A percentile compares a stretch with the other conserved stretches of the same genome.
Evolutionary conservation across 179 eudicot genomes (phyloP).

Genomic region (Amaranthus tricolor): DNA sequence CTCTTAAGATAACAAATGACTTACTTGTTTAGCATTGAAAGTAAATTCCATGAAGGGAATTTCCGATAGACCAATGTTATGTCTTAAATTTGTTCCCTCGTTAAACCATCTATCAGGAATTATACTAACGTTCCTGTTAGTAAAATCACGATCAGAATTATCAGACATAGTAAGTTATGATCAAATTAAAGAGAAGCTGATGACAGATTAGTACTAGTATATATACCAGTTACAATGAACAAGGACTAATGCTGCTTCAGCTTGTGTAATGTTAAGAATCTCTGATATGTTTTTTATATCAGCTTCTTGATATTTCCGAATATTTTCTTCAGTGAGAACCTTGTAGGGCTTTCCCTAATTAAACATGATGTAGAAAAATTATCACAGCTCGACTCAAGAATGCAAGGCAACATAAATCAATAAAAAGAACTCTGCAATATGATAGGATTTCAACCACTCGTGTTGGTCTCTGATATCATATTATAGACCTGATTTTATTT

Average conservation of each 20-base stretch:
- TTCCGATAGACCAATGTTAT: slow-evolving; percentile 7
- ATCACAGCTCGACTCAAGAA: neutral
- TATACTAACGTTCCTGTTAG: neutral
- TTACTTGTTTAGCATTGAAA: slow-evolving; percentile 6
- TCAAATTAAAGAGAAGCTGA: neutral
- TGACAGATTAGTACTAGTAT: neutral
- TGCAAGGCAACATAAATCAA: neutral
- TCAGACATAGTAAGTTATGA: neutral
- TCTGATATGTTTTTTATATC: neutral
- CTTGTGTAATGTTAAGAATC: slow-evolving; percentile 1
- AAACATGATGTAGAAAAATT: neutral
- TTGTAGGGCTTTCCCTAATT: slow-evolving; percentile 6
- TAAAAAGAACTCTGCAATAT: too few species aligned
- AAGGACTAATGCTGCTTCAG: slow-evolving; percentile 12
- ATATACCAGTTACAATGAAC: slow-evolving; percentile 18
- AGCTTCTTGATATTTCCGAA: neutral
- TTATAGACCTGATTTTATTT: too few species aligned
- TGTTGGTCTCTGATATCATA: too few species aligned
- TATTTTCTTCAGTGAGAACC: slow-evolving; percentile 4
- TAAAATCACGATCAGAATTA: neutral
- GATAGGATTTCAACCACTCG: too few species aligned
- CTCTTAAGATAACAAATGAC: neutral
- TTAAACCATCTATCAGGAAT: slow-evolving; percentile 13
- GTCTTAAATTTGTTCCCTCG: neutral
- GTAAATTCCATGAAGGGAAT: slow-evolving; percentile 1